Evolutionary conservation across 345 rosid genomes (phyloP).

Genomic region (Boechera divaricarpa): DNA sequence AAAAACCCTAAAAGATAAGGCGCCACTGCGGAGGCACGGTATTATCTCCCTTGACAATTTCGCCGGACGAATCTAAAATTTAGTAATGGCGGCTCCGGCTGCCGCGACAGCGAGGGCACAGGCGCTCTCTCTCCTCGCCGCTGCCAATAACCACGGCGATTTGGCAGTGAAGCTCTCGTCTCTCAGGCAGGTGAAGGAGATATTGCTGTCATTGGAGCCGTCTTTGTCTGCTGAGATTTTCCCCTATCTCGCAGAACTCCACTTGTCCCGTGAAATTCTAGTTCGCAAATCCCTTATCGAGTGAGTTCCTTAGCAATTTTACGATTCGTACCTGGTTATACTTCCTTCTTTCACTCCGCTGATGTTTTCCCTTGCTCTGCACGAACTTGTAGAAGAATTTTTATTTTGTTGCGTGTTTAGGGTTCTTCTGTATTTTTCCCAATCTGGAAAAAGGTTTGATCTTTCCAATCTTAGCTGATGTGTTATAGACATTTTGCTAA

Average conservation of each 20-base stretch:
- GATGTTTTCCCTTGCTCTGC: constrained; percentile 2
- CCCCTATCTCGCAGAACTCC: constrained; percentile 80
- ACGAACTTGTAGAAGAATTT: constrained; percentile 10
- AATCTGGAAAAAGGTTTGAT: neutral
- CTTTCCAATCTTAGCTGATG: neutral
- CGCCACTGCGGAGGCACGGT: constrained; percentile 18
- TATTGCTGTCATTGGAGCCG: constrained; percentile 67
- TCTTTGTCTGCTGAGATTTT: constrained; percentile 76
- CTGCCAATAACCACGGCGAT: constrained; percentile 80
- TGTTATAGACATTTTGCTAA: too few species aligned
- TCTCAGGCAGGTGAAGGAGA: constrained; percentile 75
- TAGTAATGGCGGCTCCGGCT: constrained; percentile 47
- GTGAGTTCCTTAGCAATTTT: constrained; percentile 57
- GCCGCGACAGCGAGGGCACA: constrained; percentile 62
- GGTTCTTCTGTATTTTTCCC: constrained; percentile 16
- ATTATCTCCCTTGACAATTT: neutral
- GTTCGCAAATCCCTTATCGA: constrained; percentile 75
- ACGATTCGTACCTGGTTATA: neutral
- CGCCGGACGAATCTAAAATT: constrained; percentile 32
- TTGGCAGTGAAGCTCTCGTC: constrained; percentile 92
- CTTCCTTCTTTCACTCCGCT: constrained; percentile 1
- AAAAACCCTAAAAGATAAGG: constrained; percentile 40
- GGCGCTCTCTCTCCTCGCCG: constrained; percentile 79
- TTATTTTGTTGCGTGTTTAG: constrained; percentile 18
- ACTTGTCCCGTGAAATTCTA: constrained; percentile 70